These are phyloP conservation scores for Fusarium anguioides DNA, from an alignment of 2,329 filamentous ascomycete genomes.

Conservation along the genomic window DNA sequence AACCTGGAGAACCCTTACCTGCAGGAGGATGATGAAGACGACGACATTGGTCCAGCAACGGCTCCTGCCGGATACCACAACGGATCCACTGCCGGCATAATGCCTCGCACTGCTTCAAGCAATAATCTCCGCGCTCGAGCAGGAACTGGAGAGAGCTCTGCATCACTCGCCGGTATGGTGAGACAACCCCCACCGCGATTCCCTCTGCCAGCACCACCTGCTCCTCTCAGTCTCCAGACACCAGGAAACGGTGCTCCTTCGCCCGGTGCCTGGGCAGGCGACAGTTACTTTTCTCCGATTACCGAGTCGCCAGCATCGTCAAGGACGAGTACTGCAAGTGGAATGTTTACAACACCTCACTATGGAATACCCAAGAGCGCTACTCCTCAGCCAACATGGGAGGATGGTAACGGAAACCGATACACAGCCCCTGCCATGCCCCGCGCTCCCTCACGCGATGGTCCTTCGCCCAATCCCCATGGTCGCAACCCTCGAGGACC, in stretches of 20 bases:
- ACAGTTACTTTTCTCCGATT: slow-evolving; percentile 94
- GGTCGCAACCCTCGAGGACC: slow-evolving; percentile 78
- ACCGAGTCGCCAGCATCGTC: slow-evolving; percentile 82
- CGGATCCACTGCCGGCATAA: slow-evolving; percentile 39
- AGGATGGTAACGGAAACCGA: slow-evolving; percentile 80
- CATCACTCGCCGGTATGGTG: slow-evolving; percentile 66
- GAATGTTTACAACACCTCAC: slow-evolving; percentile 69
- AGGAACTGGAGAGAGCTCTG: slow-evolving; percentile 75
- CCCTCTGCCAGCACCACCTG: slow-evolving; percentile 69
- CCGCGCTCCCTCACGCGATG: slow-evolving; percentile 82
- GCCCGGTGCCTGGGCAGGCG: slow-evolving; percentile 71
- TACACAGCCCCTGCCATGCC: slow-evolving; percentile 91
- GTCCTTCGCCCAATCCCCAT: slow-evolving; percentile 72
- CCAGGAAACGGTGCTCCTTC: slow-evolving; percentile 62
- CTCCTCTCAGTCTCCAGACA: slow-evolving; percentile 76
- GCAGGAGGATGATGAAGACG: slow-evolving; percentile 68
- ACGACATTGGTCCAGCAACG: slow-evolving; percentile 57
- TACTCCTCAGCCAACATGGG: slow-evolving; percentile 75
- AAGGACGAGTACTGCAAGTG: slow-evolving; percentile 78
- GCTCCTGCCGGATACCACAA: slow-evolving; percentile 52
- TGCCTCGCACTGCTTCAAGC: slow-evolving; percentile 68
- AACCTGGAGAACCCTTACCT: slow-evolving; percentile 86
- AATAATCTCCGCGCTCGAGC: slow-evolving; percentile 81
- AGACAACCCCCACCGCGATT: slow-evolving; percentile 77
- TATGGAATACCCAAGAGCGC: slow-evolving; percentile 78